These are phyloP conservation scores for Phascolomyces articulosus DNA, from an alignment of 371 early-diverging fungal genomes.

Conservation along the genomic window DNA sequence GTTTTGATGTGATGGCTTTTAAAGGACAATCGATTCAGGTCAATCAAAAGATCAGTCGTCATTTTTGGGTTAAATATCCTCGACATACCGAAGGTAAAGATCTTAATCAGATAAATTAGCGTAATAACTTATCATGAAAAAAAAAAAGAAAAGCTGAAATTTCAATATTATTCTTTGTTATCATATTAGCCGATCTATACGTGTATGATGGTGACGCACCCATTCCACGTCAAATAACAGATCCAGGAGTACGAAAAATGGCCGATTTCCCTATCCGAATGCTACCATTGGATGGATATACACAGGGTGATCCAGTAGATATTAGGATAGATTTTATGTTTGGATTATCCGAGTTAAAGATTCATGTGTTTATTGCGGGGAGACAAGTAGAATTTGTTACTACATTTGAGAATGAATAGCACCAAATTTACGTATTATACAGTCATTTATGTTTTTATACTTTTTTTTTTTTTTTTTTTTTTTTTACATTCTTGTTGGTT, in stretches of 20 bases:
- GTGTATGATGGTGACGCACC: conserved; percentile 39
- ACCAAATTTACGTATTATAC: too few relatives aligned
- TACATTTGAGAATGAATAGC: conserved; percentile 8
- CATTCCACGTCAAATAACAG: conserved; percentile 46
- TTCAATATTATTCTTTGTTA: not conserved
- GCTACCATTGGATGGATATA: conserved; percentile 15
- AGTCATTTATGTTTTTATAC: too few relatives aligned
- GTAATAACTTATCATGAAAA: not conserved
- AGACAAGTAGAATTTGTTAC: conserved; percentile 16
- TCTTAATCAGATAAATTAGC: not conserved
- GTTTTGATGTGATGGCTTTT: conserved; percentile 29
- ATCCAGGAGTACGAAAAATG: conserved; percentile 42
- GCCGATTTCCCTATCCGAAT: conserved; percentile 45
- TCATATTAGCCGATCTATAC: conserved; percentile 32
- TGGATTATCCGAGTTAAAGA: conserved; percentile 22
- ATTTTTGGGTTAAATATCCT: conserved; percentile 34
- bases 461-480: too few relatives aligned
- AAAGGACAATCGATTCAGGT: conserved; percentile 26
- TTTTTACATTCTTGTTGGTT: too few relatives aligned
- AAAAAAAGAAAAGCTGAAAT: too few relatives aligned
- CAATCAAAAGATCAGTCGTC: conserved; percentile 18
- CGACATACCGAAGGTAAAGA: conserved; percentile 32
- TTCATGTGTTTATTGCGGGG: conserved; percentile 19
- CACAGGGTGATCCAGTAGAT: conserved; percentile 26
- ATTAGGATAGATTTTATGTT: conserved; percentile 26